phyloP scores from a whole-genome alignment of 495 filamentous ascomycete genomes.

The Penicillium subrubescens region DNA sequence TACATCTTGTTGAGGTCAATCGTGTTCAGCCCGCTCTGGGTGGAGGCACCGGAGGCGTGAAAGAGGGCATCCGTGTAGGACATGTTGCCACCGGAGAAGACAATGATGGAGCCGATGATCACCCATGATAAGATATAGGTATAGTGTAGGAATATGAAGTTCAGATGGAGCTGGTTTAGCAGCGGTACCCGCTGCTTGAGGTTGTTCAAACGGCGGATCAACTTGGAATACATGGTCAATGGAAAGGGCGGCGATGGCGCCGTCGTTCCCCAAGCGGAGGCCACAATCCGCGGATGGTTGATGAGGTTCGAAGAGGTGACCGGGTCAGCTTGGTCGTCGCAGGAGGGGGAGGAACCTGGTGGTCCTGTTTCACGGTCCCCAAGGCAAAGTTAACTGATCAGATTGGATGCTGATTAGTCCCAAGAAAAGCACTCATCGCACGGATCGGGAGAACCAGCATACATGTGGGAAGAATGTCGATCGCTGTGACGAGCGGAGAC shows the following conservation, averaged over 20 bases:
- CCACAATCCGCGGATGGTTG: constrained; percentile 11
- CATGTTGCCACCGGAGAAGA: constrained; percentile 65
- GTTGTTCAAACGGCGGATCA: constrained; percentile 23
- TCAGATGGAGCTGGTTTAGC: constrained; percentile 61
- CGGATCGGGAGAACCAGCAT: constrained; percentile 1
- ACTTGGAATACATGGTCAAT: constrained; percentile 36
- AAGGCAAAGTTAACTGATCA: not conserved
- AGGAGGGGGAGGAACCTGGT: constrained; percentile 24
- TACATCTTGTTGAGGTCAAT: constrained; percentile 73
- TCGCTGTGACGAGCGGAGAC: constrained; percentile 23
- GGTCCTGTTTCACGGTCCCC: constrained; percentile 10
- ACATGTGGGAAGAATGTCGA: constrained; percentile 22
- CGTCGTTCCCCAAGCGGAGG: constrained; percentile 17
- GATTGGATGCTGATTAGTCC: not conserved
- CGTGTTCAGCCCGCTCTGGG: constrained; percentile 91
- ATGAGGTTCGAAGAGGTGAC: not conserved
- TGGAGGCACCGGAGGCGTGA: constrained; percentile 76
- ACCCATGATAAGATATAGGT: constrained; percentile 72
- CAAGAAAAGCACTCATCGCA: not conserved
- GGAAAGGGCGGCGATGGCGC: constrained; percentile 13
- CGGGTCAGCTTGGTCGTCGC: constrained; percentile 11
- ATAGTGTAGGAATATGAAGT: constrained; percentile 88
- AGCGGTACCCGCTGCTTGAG: constrained; percentile 36
- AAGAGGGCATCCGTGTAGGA: constrained; percentile 89
- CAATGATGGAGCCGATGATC: constrained; percentile 72